phyloP scores from a whole-genome alignment of 495 filamentous ascomycete species.

The Hypoxylon lienhwacheense region DNA sequence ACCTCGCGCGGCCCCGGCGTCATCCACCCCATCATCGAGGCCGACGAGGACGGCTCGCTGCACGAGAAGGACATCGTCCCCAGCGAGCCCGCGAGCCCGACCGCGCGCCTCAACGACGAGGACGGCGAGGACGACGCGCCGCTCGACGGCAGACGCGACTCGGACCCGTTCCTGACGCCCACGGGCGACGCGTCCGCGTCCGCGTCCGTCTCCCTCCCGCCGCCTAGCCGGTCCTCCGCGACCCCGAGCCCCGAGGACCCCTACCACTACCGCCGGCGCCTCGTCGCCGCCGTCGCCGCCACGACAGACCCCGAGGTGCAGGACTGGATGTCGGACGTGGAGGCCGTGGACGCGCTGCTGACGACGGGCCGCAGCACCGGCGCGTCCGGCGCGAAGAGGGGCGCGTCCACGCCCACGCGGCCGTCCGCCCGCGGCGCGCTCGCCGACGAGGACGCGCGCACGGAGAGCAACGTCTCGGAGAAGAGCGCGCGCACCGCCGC shows the following conservation, averaged over 20 bases:
- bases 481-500: slow-evolving; percentile 29
- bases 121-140: no score
- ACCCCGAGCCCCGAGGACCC: slow-evolving; percentile 39
- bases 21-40: slow-evolving; percentile 62
- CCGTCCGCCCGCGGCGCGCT: slow-evolving; percentile 26
- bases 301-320: slow-evolving; percentile 56
- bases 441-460: slow-evolving; percentile 38
- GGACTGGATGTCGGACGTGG: slow-evolving; percentile 63
- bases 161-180: slow-evolving; percentile 52
- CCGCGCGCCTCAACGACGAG: no score
- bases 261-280: slow-evolving; percentile 11
- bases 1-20: slow-evolving; percentile 31
- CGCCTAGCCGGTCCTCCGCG: slow-evolving; percentile 25
- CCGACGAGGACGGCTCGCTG: slow-evolving; percentile 67
- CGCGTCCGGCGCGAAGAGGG: slow-evolving; percentile 6
- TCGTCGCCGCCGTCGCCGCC: slow-evolving; percentile 12
- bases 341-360: slow-evolving; percentile 55
- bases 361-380: slow-evolving; percentile 25
- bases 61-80: slow-evolving; percentile 41
- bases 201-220: slow-evolving; percentile 30
- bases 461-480: slow-evolving; percentile 48
- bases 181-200: slow-evolving; percentile 38
- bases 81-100: slow-evolving; percentile 30
- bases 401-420: slow-evolving; percentile 17
- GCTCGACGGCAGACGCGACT: slow-evolving; percentile 32